Evolutionary conservation across 1,284 basidiomycete species (phyloP).

Genomic region (Pascua sp.): DNA sequence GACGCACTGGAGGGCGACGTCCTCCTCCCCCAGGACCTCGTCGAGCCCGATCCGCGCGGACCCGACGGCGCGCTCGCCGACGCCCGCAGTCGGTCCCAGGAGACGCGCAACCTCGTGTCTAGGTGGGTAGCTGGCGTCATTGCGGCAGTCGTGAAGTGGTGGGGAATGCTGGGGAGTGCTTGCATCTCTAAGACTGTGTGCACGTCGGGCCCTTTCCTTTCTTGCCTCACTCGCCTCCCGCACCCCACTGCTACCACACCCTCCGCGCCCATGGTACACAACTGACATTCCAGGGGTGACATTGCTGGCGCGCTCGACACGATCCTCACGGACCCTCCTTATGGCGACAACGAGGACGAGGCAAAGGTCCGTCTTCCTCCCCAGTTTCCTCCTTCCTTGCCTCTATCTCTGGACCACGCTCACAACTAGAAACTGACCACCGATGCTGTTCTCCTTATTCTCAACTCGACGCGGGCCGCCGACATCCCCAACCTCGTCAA

Average conservation of each 20-base stretch:
- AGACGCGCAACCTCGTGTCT: conserved; percentile 69
- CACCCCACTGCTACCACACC: neutral
- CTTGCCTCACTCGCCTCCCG: no score
- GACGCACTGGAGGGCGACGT: conserved; percentile 86
- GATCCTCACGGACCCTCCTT: conserved; percentile 73
- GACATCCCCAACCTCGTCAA: conserved; percentile 80
- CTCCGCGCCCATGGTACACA: neutral
- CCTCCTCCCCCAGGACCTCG: conserved; percentile 77
- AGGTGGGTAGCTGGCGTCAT: conserved; percentile 56
- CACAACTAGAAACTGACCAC: conserved; percentile 66
- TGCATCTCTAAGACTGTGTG: no score
- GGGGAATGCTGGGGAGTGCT: neutral
- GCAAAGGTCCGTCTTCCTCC: conserved; percentile 65
- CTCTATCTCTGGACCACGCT: neutral
- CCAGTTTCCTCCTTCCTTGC: neutral
- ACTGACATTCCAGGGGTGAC: conserved; percentile 59
- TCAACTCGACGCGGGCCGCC: conserved; percentile 89
- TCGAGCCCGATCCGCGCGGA: conserved; percentile 77
- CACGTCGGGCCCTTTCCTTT: no score
- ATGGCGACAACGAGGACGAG: conserved; percentile 76
- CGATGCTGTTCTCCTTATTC: conserved; percentile 79
- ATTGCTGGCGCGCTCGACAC: conserved; percentile 65
- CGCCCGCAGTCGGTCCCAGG: conserved; percentile 67
- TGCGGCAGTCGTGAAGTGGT: neutral
- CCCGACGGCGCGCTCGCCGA: conserved; percentile 70